Evolutionary conservation across 2,329 filamentous ascomycete species (phyloP).

Genomic region (Lizonia empirigonia): DNA sequence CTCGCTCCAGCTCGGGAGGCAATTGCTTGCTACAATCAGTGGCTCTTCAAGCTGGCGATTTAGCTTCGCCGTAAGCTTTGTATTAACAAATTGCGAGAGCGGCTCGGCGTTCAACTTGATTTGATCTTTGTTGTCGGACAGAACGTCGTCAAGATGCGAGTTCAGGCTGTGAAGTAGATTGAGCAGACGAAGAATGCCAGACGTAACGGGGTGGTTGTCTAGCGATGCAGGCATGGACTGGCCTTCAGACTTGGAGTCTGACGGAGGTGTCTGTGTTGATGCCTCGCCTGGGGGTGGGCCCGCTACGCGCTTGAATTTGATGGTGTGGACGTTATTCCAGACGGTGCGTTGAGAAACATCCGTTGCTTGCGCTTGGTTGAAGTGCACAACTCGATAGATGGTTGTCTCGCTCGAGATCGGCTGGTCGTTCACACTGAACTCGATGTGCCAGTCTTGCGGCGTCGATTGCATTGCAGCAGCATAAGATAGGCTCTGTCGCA

Average conservation of each 20-base stretch:
- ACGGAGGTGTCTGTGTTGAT: constrained; percentile 62
- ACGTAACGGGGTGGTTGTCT: constrained; percentile 80
- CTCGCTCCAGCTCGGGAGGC: constrained; percentile 93
- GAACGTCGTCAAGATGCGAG: constrained; percentile 87
- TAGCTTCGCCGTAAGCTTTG: constrained; percentile 95
- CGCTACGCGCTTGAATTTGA: constrained; percentile 86
- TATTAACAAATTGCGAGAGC: constrained; percentile 94
- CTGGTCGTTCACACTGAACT: constrained; percentile 87
- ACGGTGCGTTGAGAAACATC: constrained; percentile 76
- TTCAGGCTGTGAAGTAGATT: constrained; percentile 93
- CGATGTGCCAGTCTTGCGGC: constrained; percentile 95
- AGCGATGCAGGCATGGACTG: constrained; percentile 77
- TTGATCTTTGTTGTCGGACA: constrained; percentile 75
- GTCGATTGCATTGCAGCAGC: constrained; percentile 79
- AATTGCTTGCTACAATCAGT: constrained; percentile 94
- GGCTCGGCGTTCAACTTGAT: constrained; percentile 79
- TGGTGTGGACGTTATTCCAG: constrained; percentile 87
- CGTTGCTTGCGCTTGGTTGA: constrained; percentile 63
- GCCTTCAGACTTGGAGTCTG: constrained; percentile 59
- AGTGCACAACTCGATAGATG: constrained; percentile 92
- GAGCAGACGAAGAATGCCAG: constrained; percentile 84
- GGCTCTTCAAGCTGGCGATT: constrained; percentile 97
- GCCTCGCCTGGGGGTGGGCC: constrained; percentile 80
- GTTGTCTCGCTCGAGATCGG: constrained; percentile 89
- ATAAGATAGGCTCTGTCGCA: constrained; percentile 66